Percentiles rank a stretch among this genome's conserved stretches.
These are phyloP conservation scores for Sesbania bispinosa DNA, from an alignment of 306 rosid genomes.

Conservation along the genomic window DNA sequence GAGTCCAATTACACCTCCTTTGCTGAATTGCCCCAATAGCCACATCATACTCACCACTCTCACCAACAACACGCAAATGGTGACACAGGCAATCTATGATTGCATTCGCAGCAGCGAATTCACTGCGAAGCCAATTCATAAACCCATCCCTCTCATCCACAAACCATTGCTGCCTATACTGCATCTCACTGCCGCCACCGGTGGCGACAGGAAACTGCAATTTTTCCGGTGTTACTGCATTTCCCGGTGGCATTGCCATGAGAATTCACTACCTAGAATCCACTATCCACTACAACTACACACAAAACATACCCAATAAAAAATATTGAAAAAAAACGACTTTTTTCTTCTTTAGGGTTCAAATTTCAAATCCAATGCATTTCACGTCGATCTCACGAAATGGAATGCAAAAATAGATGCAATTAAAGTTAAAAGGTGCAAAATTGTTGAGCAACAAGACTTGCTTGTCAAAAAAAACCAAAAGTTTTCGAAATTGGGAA, in stretches of 20 bases:
- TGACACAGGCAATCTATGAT: slow-evolving; percentile 85
- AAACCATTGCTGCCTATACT: slow-evolving; percentile 69
- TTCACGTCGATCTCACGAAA: neutral
- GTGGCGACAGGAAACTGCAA: slow-evolving; percentile 55
- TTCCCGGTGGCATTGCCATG: slow-evolving; percentile 98
- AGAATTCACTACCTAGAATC: slow-evolving; percentile 35
- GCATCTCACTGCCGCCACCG: slow-evolving; percentile 33
- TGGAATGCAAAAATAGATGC: neutral
- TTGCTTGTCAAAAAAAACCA: no score
- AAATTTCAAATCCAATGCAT: neutral
- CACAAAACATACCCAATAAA: slow-evolving; percentile 43
- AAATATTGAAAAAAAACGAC: neutral
- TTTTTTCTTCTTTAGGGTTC: neutral
- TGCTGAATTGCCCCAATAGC: slow-evolving; percentile 68
- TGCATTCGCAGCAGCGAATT: slow-evolving; percentile 95
- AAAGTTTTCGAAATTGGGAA: no score
- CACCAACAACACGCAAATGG: slow-evolving; percentile 72
- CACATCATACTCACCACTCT: slow-evolving; percentile 74
- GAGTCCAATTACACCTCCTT: slow-evolving; percentile 85
- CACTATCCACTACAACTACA: slow-evolving; percentile 48
- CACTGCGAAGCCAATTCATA: slow-evolving; percentile 90
- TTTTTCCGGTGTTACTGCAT: slow-evolving; percentile 69
- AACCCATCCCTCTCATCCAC: slow-evolving; percentile 95
- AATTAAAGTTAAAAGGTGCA: no score
- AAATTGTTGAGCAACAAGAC: no score